phyloP scores from a whole-genome alignment of 345 rosid genomes.

The Eucalyptus urophylla region DNA sequence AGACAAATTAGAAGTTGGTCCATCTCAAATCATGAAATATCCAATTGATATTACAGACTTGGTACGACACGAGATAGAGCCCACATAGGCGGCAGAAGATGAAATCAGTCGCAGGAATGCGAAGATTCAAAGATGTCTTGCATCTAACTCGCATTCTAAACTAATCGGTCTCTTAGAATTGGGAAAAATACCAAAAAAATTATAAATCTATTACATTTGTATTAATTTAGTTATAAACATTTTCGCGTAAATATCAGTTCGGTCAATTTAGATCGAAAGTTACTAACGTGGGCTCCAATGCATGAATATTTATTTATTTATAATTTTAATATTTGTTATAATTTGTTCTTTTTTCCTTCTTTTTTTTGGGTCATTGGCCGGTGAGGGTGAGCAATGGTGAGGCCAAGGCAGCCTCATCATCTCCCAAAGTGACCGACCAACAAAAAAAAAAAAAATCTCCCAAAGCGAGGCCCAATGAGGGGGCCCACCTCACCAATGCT shows the following conservation, averaged over 20 bases:
- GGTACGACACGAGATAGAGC: neutral
- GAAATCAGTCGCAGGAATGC: neutral
- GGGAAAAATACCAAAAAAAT: accelerated
- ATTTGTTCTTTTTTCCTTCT: accelerated
- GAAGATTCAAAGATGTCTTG: accelerated
- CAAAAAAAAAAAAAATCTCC: too few relatives aligned
- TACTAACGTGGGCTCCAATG: accelerated
- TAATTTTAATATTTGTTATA: too few relatives aligned
- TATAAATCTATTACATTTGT: accelerated
- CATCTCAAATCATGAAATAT: neutral
- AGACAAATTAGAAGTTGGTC: neutral
- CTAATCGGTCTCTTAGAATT: accelerated
- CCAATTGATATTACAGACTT: neutral
- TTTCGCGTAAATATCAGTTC: accelerated
- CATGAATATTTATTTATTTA: too few relatives aligned
- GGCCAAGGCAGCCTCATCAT: neutral
- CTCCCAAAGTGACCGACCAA: too few relatives aligned
- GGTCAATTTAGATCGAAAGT: too few relatives aligned
- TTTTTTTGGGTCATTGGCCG: neutral
- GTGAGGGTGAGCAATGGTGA: neutral
- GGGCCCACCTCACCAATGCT: too few relatives aligned
- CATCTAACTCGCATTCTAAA: too few relatives aligned
- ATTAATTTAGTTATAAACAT: accelerated
- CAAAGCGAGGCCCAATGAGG: too few relatives aligned
- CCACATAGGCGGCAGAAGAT: neutral